phyloP scores from a whole-genome alignment of 1,284 basidiomycete genomes.

The Leccinum angustisporum region DNA sequence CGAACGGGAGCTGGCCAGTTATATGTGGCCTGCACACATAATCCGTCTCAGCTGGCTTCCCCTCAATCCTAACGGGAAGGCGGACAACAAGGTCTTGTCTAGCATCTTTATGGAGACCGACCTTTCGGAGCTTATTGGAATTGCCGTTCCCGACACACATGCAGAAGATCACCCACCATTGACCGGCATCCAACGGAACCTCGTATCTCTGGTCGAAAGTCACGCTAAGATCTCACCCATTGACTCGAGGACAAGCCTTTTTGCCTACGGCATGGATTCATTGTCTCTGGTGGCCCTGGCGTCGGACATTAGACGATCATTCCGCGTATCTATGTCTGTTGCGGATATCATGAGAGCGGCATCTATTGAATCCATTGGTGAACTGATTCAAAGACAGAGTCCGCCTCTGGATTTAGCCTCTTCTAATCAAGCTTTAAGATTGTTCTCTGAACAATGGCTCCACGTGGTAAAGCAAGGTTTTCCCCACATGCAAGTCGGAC shows the following conservation, averaged over 20 bases:
- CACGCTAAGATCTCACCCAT: slow-evolving; percentile 13
- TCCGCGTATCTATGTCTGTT: slow-evolving; percentile 35
- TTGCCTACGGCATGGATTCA: slow-evolving; percentile 49
- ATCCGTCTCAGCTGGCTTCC: slow-evolving; percentile 49
- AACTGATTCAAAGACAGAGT: slow-evolving; percentile 19
- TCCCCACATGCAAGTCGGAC: slow-evolving; percentile 34
- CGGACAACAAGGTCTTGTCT: slow-evolving; percentile 43
- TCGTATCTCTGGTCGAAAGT: slow-evolving; percentile 16
- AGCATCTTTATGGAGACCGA: slow-evolving; percentile 39
- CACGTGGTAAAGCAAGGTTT: slow-evolving; percentile 28
- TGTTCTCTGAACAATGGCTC: slow-evolving; percentile 33
- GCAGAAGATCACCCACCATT: neutral
- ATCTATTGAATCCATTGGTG: slow-evolving; percentile 36
- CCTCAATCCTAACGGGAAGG: slow-evolving; percentile 49
- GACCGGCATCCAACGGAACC: slow-evolving; percentile 6
- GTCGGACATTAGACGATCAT: slow-evolving; percentile 36
- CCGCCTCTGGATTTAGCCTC: neutral
- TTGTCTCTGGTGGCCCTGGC: slow-evolving; percentile 41
- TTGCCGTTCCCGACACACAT: neutral
- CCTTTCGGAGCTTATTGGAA: slow-evolving; percentile 29
- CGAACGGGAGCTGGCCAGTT: slow-evolving; percentile 45
- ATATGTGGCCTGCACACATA: slow-evolving; percentile 54
- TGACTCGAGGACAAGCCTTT: slow-evolving; percentile 35
- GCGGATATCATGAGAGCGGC: slow-evolving; percentile 44
- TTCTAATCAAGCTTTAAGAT: slow-evolving; percentile 13